Evolutionary conservation across 2,329 filamentous ascomycete genomes (phyloP), one percentile per base, ranked within the genome.

Genomic region (Coniochaeta sp.): DNA sequence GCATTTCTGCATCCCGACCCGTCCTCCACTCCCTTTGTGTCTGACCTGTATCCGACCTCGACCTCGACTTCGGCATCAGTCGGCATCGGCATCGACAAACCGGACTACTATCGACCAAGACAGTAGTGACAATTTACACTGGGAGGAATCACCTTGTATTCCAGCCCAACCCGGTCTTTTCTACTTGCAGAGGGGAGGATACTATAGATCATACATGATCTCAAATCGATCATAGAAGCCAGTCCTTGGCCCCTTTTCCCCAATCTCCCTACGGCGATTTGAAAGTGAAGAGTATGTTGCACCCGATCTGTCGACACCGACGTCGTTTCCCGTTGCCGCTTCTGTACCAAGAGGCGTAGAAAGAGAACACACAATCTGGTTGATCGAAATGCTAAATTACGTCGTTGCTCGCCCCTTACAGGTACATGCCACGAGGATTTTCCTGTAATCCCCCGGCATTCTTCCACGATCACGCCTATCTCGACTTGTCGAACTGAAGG

Each of bases 361-460:
- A 28, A 26, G 6, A 60, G 60, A 59, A 59, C 57, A 55, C 59
- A 5, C 9, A 31, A 9, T 31, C 28, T 31, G 28, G 28, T 31
- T 31, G 52, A 62, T 28, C 50, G 50, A 61, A 52, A 66, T 68
- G 64, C 64, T 69, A 67, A 66, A 64, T 67, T 69, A 65, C 31
- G 57, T 57, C 54, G 22, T 68, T 66, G 33, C 62, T 64, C 64
- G 67, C 68, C 68, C 69, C 69, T 70, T 68, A 69, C 71, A 79
- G 76, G 72, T 76, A 73, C 72, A 76, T 77, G 73, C 75, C 76
- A 73, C 68, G 65, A 69, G 71, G 67, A 66, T 63, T 69, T 57
- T 60, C n/a, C 62, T 62, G 62, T 65, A 64, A 65, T 66, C 64
- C 63, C 24, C 19, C 64, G 64, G 64, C 67, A 71, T 72, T 58